A percentile compares a stretch with the other conserved stretches of the same genome.
phyloP scores from a whole-genome alignment of 345 rosid genomes.

The Syzygium jambos region DNA sequence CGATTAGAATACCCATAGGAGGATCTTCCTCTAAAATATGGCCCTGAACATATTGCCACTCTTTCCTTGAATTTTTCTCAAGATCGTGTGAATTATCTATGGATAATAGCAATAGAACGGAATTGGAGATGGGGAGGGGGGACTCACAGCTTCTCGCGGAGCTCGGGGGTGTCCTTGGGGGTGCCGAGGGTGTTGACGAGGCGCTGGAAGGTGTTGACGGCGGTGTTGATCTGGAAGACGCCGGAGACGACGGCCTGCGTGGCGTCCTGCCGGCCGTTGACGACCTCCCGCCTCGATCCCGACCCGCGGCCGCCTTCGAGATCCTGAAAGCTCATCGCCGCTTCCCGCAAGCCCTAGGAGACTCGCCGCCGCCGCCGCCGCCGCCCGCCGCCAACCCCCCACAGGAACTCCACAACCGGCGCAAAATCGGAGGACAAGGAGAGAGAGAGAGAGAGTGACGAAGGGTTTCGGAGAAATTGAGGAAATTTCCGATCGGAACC shows the following conservation, averaged over 20 bases:
- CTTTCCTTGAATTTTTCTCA: not conserved
- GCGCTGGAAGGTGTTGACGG: constrained; percentile 87
- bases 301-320: constrained; percentile 64
- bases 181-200: constrained; percentile 96
- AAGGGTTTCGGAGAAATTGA: not conserved
- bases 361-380: not conserved
- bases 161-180: constrained; percentile 92
- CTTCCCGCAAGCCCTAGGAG: not conserved
- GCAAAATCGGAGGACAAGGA: not conserved
- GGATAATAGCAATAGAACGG: not conserved
- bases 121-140: not conserved
- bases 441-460: not conserved
- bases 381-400: not conserved
- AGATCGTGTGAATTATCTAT: not conserved
- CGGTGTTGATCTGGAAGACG: constrained; percentile 96
- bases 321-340: constrained; percentile 89
- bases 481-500: not conserved
- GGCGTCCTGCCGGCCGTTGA: constrained; percentile 60
- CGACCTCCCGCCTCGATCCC: constrained; percentile 34
- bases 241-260: constrained; percentile 94
- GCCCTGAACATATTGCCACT: not conserved
- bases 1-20: not conserved
- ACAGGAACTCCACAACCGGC: not conserved
- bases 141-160: constrained; percentile 90
- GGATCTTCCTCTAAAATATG: not conserved